Evolutionary conservation across 495 filamentous ascomycete species (phyloP), one percentile per base, ranked within the genome.

Genomic region (Trichocladium uniseriatum): DNA sequence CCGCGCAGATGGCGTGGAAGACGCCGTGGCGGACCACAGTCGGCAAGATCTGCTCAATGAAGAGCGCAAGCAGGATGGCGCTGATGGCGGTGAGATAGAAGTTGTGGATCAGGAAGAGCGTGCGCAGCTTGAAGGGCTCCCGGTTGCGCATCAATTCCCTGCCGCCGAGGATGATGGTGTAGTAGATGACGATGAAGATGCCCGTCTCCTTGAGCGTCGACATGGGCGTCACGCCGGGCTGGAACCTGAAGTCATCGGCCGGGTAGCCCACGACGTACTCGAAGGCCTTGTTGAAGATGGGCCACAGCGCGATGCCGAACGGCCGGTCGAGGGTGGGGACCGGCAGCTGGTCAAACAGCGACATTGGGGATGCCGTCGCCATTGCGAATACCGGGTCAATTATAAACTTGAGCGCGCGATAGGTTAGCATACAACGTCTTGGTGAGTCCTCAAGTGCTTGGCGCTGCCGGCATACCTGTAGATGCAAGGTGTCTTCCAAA

Each of bases 241-340:
- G 65, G 69, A 89, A 87, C 43, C 71, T 68, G 62, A 88, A 86
- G 49, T 87, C 79, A 41, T 84, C 75, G 43, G 85, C 79, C 43
- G 79, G 74, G 62, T 81, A 85, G 53, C 90, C 91, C 45, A 74
- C 76, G 39, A 87, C 77, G 31, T 67, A 61, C 64, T 83, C 80
- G 69, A 83, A 96, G 59, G 76, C 81, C 70, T 86, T 80, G 71
- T 82, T 83, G 78, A 97, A 98, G 69, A 92, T 79, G 51, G 92
- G 91, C 92, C 92, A 98, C 69, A 97, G 69, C 37, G 85, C 72
- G 51, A 96, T 74, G 62, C 90, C 92, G 63, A 98, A 96, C 11
- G 92, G 92, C 57, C 86, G 79, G 65, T 96, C 90, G 56, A 96
- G 73, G 31, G 86, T 87, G 22, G 91, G 91, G 46, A 81, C 42